These are phyloP conservation scores for Fraxinus ornus DNA, from an alignment of 305 asterid species.

Conservation along the genomic window DNA sequence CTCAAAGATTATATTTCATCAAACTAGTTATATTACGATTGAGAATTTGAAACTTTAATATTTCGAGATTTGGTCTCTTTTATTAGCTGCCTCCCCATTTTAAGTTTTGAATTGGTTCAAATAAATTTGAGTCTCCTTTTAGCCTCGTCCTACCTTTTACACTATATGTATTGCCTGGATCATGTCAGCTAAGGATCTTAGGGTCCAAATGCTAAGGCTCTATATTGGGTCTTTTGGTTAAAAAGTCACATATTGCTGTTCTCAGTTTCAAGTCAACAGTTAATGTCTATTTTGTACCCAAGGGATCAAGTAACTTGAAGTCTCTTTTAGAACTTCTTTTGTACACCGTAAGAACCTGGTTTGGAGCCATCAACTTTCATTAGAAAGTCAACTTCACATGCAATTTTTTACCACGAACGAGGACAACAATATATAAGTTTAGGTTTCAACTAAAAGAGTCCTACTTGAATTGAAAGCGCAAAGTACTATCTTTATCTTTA, in stretches of 20 bases:
- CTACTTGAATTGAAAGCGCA: not conserved
- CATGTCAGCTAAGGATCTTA: not conserved
- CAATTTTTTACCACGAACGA: not conserved
- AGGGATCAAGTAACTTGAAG: not conserved
- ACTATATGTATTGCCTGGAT: not conserved
- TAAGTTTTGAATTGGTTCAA: not conserved
- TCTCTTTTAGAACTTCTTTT: too few relatives aligned
- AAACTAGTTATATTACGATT: not conserved
- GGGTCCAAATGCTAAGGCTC: not conserved
- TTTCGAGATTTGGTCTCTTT: too few relatives aligned
- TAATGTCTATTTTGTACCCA: not conserved
- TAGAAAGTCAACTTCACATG: not conserved
- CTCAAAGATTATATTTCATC: not conserved
- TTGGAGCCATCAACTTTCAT: not conserved
- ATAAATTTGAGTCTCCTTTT: too few relatives aligned
- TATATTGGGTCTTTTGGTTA: not conserved
- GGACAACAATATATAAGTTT: not conserved
- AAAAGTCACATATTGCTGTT: not conserved
- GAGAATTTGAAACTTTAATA: not conserved
- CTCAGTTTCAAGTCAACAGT: not conserved
- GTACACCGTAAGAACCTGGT: not conserved
- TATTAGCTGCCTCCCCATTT: not conserved
- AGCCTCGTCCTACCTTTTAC: not conserved
- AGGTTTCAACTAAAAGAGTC: not conserved
- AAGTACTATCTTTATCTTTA: not conserved